Conservation (phyloP, 2,329 filamentous ascomycete genomes). For the Chrysosporium queenslandicum region DNA sequence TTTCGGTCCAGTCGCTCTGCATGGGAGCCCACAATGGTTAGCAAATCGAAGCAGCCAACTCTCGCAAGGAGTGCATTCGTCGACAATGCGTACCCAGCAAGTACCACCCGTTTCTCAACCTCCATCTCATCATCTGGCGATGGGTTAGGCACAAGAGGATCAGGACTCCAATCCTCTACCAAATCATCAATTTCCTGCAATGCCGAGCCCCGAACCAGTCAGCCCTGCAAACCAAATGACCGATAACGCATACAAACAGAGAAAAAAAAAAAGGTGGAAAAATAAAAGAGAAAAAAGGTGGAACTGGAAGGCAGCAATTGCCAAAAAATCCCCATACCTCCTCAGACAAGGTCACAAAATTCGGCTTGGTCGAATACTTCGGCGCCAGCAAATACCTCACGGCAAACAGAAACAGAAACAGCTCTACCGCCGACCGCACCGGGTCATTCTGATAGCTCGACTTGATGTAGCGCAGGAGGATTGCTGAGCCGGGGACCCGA, state of each 20-base stretch:
- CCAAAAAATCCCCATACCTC: conserved; percentile 48
- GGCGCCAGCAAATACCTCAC: conserved; percentile 86
- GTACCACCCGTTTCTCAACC: conserved; percentile 72
- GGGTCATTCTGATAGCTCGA: conserved; percentile 98
- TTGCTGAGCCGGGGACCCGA: conserved; percentile 84
- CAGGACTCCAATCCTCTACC: conserved; percentile 91
- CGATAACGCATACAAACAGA: neutral
- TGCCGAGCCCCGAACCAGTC: neutral
- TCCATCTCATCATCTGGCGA: conserved; percentile 70
- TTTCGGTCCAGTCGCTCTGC: conserved; percentile 80
- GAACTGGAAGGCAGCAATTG: too few species aligned
- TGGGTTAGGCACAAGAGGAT: conserved; percentile 69
- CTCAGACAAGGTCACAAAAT: conserved; percentile 78
- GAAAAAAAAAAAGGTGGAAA: neutral
- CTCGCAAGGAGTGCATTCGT: neutral
- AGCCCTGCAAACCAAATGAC: neutral
- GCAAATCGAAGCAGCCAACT: conserved; percentile 4
- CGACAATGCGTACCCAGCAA: conserved; percentile 59
- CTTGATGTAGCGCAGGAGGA: conserved; percentile 87
- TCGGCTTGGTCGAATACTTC: conserved; percentile 86
- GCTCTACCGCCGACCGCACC: conserved; percentile 81
- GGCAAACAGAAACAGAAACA: conserved; percentile 90
- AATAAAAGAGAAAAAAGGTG: conserved; percentile 1
- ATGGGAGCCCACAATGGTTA: conserved; percentile 2
- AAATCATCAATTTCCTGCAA: conserved; percentile 82